phyloP scores from a whole-genome alignment of 768 basidiomycete genomes.

The Termitomyces sp. region DNA sequence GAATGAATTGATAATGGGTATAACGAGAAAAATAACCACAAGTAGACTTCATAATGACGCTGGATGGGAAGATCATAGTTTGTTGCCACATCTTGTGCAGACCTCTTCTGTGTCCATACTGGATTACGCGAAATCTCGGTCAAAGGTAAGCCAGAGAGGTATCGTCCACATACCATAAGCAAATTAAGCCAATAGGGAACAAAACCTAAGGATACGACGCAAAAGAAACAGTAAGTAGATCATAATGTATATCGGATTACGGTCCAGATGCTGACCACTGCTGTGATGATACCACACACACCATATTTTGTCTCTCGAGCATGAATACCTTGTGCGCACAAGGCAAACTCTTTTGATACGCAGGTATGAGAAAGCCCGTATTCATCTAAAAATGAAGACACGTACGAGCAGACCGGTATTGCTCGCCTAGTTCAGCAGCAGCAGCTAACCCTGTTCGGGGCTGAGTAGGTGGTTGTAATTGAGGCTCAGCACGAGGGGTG shows the following conservation, averaged over 20 bases:
- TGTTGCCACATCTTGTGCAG: constrained; percentile 12
- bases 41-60: background rate
- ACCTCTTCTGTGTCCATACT: constrained; percentile 9
- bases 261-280: constrained; percentile 7
- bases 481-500: background rate
- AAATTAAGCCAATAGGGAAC: constrained; percentile 14
- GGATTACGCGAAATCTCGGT: background rate
- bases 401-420: constrained; percentile 12
- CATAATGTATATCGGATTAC: background rate
- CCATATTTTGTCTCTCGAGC: constrained; percentile 9
- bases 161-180: constrained; percentile 8
- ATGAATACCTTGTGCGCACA: constrained; percentile 13
- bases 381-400: background rate
- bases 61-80: background rate
- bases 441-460: background rate
- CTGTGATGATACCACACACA: constrained; percentile 12
- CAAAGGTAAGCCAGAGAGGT: background rate
- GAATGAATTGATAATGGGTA: background rate
- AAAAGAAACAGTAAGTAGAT: background rate
- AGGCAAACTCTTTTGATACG: constrained; percentile 7
- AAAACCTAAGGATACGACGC: background rate
- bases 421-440: constrained; percentile 10
- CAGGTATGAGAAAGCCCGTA: background rate
- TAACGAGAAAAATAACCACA: background rate
- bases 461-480: background rate